Conservation (phyloP, 192 early-diverging fungal genomes). For the Gryganskiella cystojenkinii region DNA sequence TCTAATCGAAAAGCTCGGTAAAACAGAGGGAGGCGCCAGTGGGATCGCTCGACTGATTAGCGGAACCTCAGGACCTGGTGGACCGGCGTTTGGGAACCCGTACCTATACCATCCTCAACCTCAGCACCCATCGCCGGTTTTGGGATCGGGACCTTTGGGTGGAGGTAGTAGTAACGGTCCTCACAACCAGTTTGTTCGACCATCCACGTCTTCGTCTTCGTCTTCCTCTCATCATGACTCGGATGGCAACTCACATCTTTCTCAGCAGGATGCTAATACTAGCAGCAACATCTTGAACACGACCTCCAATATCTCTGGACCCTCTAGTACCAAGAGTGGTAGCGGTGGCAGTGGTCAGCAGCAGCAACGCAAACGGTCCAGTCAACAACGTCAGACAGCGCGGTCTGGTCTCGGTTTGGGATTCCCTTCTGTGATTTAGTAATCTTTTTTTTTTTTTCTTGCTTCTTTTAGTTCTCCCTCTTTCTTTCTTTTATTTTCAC, state of each 20-base stretch:
- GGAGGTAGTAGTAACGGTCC: not conserved
- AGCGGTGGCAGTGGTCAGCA: slow-evolving; percentile 1
- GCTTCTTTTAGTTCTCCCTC: not conserved
- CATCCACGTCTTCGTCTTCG: slow-evolving; percentile 16
- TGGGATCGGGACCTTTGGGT: not conserved
- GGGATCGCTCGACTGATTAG: not conserved
- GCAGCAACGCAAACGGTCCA: slow-evolving; percentile 15
- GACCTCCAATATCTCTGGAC: not conserved
- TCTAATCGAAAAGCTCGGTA: slow-evolving; percentile 41
- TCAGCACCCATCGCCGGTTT: not conserved
- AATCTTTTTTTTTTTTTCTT: slow-evolving; percentile 4
- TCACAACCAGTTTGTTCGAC: not conserved
- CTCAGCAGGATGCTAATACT: not conserved
- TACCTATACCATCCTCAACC: not conserved
- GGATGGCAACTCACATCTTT: slow-evolving; percentile 8
- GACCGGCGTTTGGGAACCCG: not conserved
- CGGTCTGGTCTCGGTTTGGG: slow-evolving; percentile 10
- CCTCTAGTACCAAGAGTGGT: not conserved
- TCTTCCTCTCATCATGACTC: slow-evolving; percentile 17
- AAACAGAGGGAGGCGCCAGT: not conserved
- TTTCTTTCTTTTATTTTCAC: not conserved
- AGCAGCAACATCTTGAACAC: not conserved
- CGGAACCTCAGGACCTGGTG: not conserved
- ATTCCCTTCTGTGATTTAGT: slow-evolving; percentile 17
- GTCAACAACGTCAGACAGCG: slow-evolving; percentile 3